These are phyloP conservation scores for Takashimella tepidaria DNA, from an alignment of 1,284 basidiomycete genomes.

Conservation along the genomic window DNA sequence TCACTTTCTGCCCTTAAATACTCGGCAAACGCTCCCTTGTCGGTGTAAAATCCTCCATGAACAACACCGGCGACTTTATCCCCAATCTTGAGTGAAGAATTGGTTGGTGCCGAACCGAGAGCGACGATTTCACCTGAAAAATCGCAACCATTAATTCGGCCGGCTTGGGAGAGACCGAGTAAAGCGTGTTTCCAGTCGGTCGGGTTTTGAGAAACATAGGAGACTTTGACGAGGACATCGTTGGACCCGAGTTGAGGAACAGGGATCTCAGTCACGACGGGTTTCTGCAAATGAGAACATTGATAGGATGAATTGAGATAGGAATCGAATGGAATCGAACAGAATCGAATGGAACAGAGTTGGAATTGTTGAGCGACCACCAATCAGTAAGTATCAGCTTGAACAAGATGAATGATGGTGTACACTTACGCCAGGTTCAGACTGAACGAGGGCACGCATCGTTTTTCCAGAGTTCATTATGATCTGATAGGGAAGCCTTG, in stretches of 20 bases:
- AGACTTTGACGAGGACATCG: conserved; percentile 9
- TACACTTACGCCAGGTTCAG: too few species aligned
- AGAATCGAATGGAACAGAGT: too few species aligned
- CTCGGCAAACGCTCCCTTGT: conserved; percentile 47
- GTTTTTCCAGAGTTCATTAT: too few species aligned
- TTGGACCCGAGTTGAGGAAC: not conserved
- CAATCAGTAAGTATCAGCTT: too few species aligned
- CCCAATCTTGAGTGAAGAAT: conserved; percentile 40
- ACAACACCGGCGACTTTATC: conserved; percentile 52
- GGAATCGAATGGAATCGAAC: too few species aligned
- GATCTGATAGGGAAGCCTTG: too few species aligned
- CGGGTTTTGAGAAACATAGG: conserved; percentile 26
- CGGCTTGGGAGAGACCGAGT: conserved; percentile 4
- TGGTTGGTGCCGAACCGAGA: conserved; percentile 24
- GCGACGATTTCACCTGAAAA: conserved; percentile 50
- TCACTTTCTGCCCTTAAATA: conserved; percentile 43
- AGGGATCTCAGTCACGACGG: conserved; percentile 1
- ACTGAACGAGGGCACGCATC: too few species aligned
- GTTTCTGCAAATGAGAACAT: too few species aligned
- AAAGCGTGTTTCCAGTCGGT: conserved; percentile 42
- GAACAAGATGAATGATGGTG: too few species aligned
- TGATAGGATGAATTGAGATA: too few species aligned
- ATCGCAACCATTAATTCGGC: conserved; percentile 29
- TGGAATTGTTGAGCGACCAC: too few species aligned
- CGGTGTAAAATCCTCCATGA: conserved; percentile 47